These are phyloP conservation scores for Aureobasidium sp. DNA, from an alignment of 2,329 filamentous ascomycete species.

Conservation along the genomic window DNA sequence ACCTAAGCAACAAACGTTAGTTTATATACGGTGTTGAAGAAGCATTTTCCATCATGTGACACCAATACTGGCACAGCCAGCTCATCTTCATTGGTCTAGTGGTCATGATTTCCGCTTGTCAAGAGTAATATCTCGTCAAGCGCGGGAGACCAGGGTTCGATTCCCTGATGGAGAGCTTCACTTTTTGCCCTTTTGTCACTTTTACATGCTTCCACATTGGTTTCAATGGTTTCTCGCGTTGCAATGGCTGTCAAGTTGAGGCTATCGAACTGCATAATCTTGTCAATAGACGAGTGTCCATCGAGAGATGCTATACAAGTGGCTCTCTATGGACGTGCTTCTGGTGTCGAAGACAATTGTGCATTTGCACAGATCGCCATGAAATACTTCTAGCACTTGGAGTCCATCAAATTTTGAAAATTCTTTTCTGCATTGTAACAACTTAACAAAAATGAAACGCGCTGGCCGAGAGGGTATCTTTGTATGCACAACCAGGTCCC, in stretches of 20 bases:
- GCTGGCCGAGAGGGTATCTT: not conserved
- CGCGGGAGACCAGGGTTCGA: constrained; percentile 9
- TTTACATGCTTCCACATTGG: not conserved
- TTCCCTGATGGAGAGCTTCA: constrained; percentile 7
- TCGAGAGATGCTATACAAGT: not conserved
- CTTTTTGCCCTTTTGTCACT: not conserved
- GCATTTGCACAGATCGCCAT: not conserved
- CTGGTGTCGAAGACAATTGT: not conserved
- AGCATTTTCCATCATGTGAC: not conserved
- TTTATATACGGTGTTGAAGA: too few relatives aligned
- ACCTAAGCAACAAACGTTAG: too few relatives aligned
- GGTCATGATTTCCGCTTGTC: constrained; percentile 10
- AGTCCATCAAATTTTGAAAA: not conserved
- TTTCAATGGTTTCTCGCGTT: not conserved
- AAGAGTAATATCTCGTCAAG: constrained; percentile 2
- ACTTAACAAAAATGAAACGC: not conserved
- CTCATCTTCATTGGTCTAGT: constrained; percentile 9
- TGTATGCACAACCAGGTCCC: not conserved
- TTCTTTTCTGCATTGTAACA: not conserved
- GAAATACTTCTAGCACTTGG: too few relatives aligned
- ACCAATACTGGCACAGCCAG: not conserved
- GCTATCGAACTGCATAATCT: not conserved
- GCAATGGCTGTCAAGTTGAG: too few relatives aligned
- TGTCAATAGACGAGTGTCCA: not conserved
- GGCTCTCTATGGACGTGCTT: not conserved